Evolutionary conservation across 1,139 yeast genomes (phyloP).

Genomic region (Candida buenavistaensis): DNA sequence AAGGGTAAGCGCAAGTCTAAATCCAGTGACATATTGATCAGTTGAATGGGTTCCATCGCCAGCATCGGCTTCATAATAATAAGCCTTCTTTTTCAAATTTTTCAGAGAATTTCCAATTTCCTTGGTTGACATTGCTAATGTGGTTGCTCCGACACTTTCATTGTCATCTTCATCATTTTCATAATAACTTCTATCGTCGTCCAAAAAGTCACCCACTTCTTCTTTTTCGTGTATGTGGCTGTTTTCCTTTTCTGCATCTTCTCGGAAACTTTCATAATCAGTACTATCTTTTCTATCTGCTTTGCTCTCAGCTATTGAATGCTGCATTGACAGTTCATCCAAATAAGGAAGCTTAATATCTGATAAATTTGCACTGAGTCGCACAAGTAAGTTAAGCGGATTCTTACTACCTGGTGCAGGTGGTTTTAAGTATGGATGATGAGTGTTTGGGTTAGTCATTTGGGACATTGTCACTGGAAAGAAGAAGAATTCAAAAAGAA

Average conservation of each 20-base stretch:
- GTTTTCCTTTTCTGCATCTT: background rate
- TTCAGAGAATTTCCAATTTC: background rate
- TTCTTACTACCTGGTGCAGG: background rate
- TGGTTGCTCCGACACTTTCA: conserved; percentile 4
- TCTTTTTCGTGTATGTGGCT: background rate
- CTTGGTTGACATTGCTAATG: conserved; percentile 5
- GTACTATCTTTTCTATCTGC: too few species aligned
- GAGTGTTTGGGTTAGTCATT: background rate
- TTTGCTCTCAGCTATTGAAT: background rate
- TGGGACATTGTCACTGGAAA: background rate
- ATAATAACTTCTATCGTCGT: background rate
- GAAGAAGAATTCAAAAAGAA: background rate
- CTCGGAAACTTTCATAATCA: background rate
- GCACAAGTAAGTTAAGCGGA: conserved; percentile 2
- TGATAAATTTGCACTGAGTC: conserved; percentile 5
- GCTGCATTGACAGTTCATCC: background rate
- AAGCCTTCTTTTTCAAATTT: conserved; percentile 1
- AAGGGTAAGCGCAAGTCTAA: conserved; percentile 39
- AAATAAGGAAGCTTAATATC: conserved; percentile 5
- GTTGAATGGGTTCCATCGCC: conserved; percentile 55
- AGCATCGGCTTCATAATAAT: conserved; percentile 42
- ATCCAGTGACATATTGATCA: conserved; percentile 49
- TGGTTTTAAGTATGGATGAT: conserved; percentile 4
- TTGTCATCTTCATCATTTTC: conserved; percentile 1
- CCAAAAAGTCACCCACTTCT: background rate